Percentiles rank a stretch among this genome's conserved stretches.
These are phyloP conservation scores for Tulasnella sp. DNA, from an alignment of 768 basidiomycete species.

Conservation along the genomic window DNA sequence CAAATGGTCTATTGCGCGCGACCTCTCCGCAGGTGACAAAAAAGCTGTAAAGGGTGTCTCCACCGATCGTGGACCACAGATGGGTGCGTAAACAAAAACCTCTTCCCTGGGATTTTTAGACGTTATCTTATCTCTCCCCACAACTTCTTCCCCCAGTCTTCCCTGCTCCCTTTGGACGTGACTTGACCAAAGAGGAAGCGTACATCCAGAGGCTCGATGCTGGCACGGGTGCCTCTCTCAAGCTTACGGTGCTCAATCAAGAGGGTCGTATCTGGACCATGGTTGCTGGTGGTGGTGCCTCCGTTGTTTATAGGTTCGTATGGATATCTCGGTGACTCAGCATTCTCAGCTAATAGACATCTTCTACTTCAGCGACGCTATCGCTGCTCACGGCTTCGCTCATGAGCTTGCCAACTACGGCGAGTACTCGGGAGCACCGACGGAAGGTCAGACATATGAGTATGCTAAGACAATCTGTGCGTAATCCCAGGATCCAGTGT, in stretches of 20 bases:
- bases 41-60: constrained; percentile 46
- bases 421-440: constrained; percentile 97
- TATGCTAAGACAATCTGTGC: constrained; percentile 95
- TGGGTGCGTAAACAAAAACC: constrained; percentile 39
- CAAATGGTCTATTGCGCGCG: constrained; percentile 97
- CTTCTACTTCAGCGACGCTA: constrained; percentile 41
- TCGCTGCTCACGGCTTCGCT: constrained; percentile 90
- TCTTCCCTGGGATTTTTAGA: not conserved
- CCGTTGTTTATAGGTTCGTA: constrained; percentile 42
- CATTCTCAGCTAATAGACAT: not conserved
- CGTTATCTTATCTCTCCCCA: constrained; percentile 11
- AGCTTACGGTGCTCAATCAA: constrained; percentile 90
- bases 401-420: constrained; percentile 99
- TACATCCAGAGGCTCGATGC: constrained; percentile 98
- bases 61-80: constrained; percentile 92
- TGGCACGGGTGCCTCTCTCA: constrained; percentile 95
- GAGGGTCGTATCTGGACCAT: constrained; percentile 98
- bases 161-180: constrained; percentile 93
- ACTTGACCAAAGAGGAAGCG: constrained; percentile 96
- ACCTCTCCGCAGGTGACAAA: constrained; percentile 52
- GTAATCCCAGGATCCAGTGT: constrained; percentile 25
- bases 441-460: constrained; percentile 97
- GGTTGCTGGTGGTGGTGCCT: constrained; percentile 94
- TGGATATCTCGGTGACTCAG: not conserved
- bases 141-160: constrained; percentile 35